Conservation (phyloP, 805 yeast species). For the Nakazawaea anatomiae region DNA sequence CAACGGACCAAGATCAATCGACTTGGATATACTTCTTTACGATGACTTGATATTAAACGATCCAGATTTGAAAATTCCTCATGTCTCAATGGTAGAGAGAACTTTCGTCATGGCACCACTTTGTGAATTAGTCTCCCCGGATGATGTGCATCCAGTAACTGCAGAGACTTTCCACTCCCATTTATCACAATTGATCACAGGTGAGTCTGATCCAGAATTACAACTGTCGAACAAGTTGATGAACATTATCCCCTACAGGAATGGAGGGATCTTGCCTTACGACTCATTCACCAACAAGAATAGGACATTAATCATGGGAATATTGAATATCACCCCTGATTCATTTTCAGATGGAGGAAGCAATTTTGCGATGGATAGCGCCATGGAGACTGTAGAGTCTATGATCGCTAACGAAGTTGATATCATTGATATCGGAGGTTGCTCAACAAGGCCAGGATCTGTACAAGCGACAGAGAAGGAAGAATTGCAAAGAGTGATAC, state of each 20-base stretch:
- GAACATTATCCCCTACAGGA: conserved; percentile 43
- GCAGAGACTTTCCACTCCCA: conserved; percentile 76
- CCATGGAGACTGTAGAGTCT: conserved; percentile 38
- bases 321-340: conserved; percentile 87
- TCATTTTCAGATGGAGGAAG: conserved; percentile 90
- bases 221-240: conserved; percentile 47
- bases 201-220: conserved; percentile 23
- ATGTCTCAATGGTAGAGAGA: conserved; percentile 80
- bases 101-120: conserved; percentile 87
- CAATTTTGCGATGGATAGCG: conserved; percentile 29
- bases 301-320: conserved; percentile 77
- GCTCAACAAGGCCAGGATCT: conserved; percentile 88
- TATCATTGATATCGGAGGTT: conserved; percentile 90
- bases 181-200: conserved; percentile 40
- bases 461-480: conserved; percentile 52
- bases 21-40: conserved; percentile 78
- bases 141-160: conserved; percentile 72
- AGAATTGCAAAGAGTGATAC: conserved; percentile 67
- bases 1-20: conserved; percentile 91
- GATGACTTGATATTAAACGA: conserved; percentile 53
- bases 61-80: conserved; percentile 70
- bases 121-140: conserved; percentile 70
- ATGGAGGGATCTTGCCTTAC: conserved; percentile 25
- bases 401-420: conserved; percentile 59
- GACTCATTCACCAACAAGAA: conserved; percentile 38